A percentile compares a stretch with the other conserved stretches of the same genome.
phyloP scores from a whole-genome alignment of 257 asterid genomes.

The Solanum tacnaense region DNA sequence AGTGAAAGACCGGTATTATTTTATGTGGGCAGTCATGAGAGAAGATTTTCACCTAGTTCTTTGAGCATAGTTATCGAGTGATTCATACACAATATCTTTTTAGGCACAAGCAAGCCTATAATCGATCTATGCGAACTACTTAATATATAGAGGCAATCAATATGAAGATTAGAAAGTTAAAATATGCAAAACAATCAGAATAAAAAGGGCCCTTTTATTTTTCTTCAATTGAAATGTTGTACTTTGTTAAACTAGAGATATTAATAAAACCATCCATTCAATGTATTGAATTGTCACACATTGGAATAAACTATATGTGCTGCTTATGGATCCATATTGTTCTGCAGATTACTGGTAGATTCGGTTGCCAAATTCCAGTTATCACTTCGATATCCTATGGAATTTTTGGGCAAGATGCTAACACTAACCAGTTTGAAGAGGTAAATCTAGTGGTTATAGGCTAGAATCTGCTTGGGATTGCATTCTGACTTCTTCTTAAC shows the following conservation, averaged over 20 bases:
- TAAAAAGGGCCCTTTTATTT: neutral
- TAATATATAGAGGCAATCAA: neutral
- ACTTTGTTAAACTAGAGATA: neutral
- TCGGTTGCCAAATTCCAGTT: slow-evolving; percentile 45
- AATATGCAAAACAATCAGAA: neutral
- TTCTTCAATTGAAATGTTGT: neutral
- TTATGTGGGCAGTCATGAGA: too few relatives aligned
- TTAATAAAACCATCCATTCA: neutral
- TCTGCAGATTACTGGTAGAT: slow-evolving; percentile 47
- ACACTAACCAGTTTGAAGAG: slow-evolving; percentile 51
- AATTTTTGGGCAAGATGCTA: slow-evolving; percentile 57
- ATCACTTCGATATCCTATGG: slow-evolving; percentile 50
- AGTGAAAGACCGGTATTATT: too few relatives aligned
- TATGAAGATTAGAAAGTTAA: neutral
- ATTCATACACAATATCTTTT: neutral
- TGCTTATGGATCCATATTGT: neutral
- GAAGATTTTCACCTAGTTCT: neutral
- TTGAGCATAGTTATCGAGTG: neutral
- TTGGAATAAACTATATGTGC: neutral
- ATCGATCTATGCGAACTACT: neutral
- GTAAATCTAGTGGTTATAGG: slow-evolving; percentile 15
- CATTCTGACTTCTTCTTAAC: neutral
- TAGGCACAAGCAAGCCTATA: neutral
- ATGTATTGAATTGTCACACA: neutral
- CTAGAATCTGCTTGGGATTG: neutral